These are phyloP conservation scores for Aspergillus puulaauensis DNA, from an alignment of 2,329 filamentous ascomycete genomes.

Conservation along the genomic window DNA sequence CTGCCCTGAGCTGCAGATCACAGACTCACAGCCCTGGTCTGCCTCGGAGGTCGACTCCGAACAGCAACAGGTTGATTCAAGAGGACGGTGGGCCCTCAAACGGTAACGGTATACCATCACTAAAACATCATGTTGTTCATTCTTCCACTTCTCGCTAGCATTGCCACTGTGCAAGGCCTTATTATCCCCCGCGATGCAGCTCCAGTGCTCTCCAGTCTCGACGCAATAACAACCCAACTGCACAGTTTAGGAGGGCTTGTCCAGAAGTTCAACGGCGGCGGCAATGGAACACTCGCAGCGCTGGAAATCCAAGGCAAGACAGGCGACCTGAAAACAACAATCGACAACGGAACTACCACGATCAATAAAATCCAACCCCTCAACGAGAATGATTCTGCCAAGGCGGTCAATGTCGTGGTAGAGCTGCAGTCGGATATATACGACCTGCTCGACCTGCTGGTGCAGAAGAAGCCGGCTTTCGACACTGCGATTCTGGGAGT, in stretches of 20 bases:
- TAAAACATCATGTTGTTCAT: neutral
- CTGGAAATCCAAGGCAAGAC: neutral
- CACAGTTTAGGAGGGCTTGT: neutral
- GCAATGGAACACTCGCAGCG: neutral
- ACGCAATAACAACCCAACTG: neutral
- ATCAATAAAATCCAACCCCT: neutral
- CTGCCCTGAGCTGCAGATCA: neutral
- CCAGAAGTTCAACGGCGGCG: neutral
- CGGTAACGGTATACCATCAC: neutral
- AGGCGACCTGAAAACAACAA: neutral
- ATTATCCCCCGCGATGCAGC: neutral
- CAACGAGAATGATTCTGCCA: neutral
- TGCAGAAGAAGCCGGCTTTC: neutral
- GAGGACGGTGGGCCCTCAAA: neutral
- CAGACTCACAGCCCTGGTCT: neutral
- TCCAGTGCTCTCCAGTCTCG: neutral
- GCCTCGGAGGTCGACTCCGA: neutral
- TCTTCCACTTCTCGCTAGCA: neutral
- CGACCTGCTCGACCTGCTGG: neutral
- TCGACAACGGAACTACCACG: neutral
- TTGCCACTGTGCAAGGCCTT: neutral
- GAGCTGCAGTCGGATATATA: neutral
- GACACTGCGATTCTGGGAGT: neutral
- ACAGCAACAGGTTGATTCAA: neutral
- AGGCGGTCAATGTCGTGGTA: neutral